Percentiles rank a stretch among this genome's conserved stretches.
These are phyloP conservation scores for Ambrosia hybrid DNA, from an alignment of 140 eudicot species.

Conservation along the genomic window DNA sequence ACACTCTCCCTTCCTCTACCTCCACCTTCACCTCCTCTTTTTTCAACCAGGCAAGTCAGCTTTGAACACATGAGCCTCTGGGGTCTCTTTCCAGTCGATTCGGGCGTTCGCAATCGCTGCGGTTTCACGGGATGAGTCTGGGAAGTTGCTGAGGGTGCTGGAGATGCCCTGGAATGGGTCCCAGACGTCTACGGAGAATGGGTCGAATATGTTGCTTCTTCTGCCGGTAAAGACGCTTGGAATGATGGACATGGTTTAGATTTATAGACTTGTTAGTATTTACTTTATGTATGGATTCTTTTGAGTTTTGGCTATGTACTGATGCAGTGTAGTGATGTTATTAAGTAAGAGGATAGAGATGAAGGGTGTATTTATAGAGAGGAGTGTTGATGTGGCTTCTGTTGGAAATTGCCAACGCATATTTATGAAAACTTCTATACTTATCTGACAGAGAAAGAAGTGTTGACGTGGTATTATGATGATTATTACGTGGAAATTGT, in stretches of 20 bases:
- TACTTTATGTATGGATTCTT: not conserved
- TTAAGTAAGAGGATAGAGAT: not conserved
- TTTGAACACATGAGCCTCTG: slow-evolving; percentile 42
- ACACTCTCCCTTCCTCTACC: slow-evolving; percentile 42
- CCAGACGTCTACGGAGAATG: slow-evolving; percentile 36
- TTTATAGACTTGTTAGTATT: not conserved
- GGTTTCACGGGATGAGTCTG: slow-evolving; percentile 20
- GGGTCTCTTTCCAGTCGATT: slow-evolving; percentile 53
- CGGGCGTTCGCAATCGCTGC: slow-evolving; percentile 30
- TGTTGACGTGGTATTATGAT: too few species aligned
- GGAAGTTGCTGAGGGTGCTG: not conserved
- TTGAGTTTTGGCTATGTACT: not conserved
- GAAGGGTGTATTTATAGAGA: slow-evolving; percentile 8
- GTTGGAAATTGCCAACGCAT: too few species aligned
- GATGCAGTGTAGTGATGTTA: too few species aligned
- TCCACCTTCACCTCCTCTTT: slow-evolving; percentile 51
- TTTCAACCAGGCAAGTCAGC: slow-evolving; percentile 43
- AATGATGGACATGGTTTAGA: slow-evolving; percentile 26
- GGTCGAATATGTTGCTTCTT: slow-evolving; percentile 33
- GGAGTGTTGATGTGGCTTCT: not conserved
- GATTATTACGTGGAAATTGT: too few species aligned
- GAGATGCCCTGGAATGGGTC: slow-evolving; percentile 26
- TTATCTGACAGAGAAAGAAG: too few species aligned
- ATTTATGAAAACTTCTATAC: too few species aligned
- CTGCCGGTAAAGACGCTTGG: slow-evolving; percentile 23